phyloP scores from a whole-genome alignment of 108 stramenopile genomes.

The Nitzschia sp. region DNA sequence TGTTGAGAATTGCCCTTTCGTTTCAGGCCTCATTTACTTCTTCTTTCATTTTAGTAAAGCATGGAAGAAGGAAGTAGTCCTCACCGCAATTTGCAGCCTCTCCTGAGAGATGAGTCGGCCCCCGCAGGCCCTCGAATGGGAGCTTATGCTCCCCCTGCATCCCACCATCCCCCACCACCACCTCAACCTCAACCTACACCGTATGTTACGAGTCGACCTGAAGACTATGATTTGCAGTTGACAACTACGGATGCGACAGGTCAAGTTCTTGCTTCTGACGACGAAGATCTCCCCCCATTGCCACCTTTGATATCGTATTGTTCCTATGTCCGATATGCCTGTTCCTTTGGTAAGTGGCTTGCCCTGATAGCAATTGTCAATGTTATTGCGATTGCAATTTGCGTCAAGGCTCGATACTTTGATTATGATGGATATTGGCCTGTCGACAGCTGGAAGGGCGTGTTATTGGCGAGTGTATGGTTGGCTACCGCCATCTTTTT shows the following conservation, averaged over 20 bases:
- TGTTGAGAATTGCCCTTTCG: too few relatives aligned
- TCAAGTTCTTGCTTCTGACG: not conserved
- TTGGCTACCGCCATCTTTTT: conserved; percentile 1
- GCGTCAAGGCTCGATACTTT: not conserved
- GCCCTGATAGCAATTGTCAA: not conserved
- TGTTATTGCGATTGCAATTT: conserved; percentile 1
- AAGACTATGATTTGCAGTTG: conserved; percentile 5
- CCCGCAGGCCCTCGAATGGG: conserved; percentile 13
- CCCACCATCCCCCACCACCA: not conserved
- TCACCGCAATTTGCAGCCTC: not conserved
- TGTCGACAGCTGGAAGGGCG: conserved; percentile 5
- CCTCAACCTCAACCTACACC: not conserved
- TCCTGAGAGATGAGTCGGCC: conserved; percentile 1
- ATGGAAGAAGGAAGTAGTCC: conserved; percentile 4
- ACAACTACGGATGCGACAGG: not conserved
- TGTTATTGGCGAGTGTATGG: conserved; percentile 4
- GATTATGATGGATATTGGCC: conserved; percentile 2
- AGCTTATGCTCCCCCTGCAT: conserved; percentile 13
- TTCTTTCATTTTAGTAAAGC: too few relatives aligned
- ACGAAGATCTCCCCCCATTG: conserved; percentile 7
- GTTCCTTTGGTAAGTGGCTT: conserved; percentile 12
- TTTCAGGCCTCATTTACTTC: too few relatives aligned
- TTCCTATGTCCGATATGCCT: conserved; percentile 5
- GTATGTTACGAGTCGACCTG: not conserved
- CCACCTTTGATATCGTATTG: conserved; percentile 15